A percentile compares a stretch with the other conserved stretches of the same genome.
Evolutionary conservation across 1,284 basidiomycete genomes (phyloP).

Genomic region (Puccinia coronata): DNA sequence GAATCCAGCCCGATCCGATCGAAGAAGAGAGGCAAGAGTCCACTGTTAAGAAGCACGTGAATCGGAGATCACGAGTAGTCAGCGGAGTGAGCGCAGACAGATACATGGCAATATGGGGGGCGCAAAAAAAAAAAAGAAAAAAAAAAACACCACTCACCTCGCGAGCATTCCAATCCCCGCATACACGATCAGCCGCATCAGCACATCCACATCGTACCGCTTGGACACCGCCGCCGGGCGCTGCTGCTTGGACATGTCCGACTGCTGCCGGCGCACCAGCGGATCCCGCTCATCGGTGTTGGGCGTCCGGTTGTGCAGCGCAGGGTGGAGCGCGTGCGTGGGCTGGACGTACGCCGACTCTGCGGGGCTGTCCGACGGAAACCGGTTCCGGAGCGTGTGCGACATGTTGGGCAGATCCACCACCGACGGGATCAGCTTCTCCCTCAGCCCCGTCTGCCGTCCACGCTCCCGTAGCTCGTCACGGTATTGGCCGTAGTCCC

Average conservation of each 20-base stretch:
- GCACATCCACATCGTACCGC: constrained; percentile 43
- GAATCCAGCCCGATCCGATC: constrained; percentile 3
- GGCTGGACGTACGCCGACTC: not conserved
- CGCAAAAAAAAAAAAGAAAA: not conserved
- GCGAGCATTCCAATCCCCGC: constrained; percentile 38
- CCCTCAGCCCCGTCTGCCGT: constrained; percentile 14
- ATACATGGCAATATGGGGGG: too few relatives aligned
- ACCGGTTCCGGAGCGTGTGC: constrained; percentile 3
- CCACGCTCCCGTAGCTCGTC: constrained; percentile 1
- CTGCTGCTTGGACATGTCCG: not conserved
- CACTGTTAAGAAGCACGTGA: not conserved
- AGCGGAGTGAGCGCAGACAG: too few relatives aligned
- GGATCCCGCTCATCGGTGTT: not conserved
- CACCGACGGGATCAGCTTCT: constrained; percentile 29
- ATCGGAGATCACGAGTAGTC: too few relatives aligned
- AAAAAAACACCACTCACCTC: constrained; percentile 26
- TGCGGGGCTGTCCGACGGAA: not conserved
- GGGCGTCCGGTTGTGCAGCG: not conserved
- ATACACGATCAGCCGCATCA: constrained; percentile 47
- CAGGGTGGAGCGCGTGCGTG: not conserved
- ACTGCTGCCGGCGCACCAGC: not conserved
- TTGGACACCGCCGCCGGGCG: not conserved
- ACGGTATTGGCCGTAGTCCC: constrained; percentile 51
- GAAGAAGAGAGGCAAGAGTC: constrained; percentile 1
- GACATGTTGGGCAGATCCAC: constrained; percentile 23